A percentile compares a stretch with the other conserved stretches of the same genome.
These are phyloP conservation scores for Toxicodendron radicans DNA, from an alignment of 345 rosid genomes.

Conservation along the genomic window DNA sequence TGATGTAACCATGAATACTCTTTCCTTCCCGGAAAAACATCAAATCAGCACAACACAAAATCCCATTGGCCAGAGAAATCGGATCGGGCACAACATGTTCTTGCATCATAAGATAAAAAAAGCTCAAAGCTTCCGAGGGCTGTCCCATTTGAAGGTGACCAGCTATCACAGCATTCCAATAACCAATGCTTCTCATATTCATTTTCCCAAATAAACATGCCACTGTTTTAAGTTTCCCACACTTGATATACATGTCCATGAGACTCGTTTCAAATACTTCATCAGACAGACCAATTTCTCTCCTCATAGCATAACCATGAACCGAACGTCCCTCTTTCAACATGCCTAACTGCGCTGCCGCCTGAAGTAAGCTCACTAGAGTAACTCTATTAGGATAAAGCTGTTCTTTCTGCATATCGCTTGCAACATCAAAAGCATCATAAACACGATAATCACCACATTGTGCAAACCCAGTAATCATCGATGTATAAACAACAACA, in stretches of 20 bases:
- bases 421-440: constrained; percentile 29
- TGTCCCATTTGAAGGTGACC: constrained; percentile 28
- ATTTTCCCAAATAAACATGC: constrained; percentile 20
- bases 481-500: constrained; percentile 33
- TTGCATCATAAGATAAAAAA: constrained; percentile 23
- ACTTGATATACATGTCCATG: constrained; percentile 40
- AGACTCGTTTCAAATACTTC: constrained; percentile 39
- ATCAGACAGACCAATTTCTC: constrained; percentile 34
- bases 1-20: constrained; percentile 34
- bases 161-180: constrained; percentile 38
- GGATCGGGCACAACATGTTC: constrained; percentile 26
- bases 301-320: constrained; percentile 40
- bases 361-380: constrained; percentile 36
- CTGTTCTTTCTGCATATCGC: constrained; percentile 26
- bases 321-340: constrained; percentile 31
- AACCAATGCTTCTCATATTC: constrained; percentile 23
- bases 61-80: constrained; percentile 32
- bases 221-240: constrained; percentile 20
- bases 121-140: constrained; percentile 29
- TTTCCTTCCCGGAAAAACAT: constrained; percentile 29
- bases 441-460: constrained; percentile 16
- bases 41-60: constrained; percentile 33
- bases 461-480: constrained; percentile 29
- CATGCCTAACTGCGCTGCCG: constrained; percentile 26
- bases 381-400: constrained; percentile 36